Evolutionary conservation across 2,329 filamentous ascomycete species (phyloP), one percentile per base, ranked within the genome.

Genomic region (Grosmannia serpens): DNA sequence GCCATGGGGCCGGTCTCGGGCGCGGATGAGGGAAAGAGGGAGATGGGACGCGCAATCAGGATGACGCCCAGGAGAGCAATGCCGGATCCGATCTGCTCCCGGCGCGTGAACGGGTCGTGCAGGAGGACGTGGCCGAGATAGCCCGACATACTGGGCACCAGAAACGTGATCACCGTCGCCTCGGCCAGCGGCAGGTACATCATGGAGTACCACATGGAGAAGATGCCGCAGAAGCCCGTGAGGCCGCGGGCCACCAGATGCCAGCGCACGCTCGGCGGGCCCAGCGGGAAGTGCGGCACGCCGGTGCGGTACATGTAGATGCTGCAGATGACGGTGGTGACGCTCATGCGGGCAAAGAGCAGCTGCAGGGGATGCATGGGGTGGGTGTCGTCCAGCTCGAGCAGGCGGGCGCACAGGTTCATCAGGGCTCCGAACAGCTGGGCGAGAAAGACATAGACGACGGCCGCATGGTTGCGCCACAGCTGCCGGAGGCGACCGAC

Each of bases 91-190:
- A 92, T 75, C 68, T 90, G 87, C 69, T 95, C 89, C 47, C 81
- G 81, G 27, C 83, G 78, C 2, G 88, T 89, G 68, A 92, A 96
- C 0, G 87, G 86, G 65, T 96, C 89, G 56, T 84, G 81, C 22
- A 85, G 72, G 44, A 91, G 72, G 58, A 91, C 75, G 41, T 87
- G 90, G 69, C 90, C 95, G 22, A 87, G 80, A 73, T 91, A 89
- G 59, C 88, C 89, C 24, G 89, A 82, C 7, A 95, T 77, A 17
- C 86, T 86, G 0, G 91, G 91, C 0, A 87, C 83, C 7, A 96
- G 78, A 68, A 96, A 96, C 10, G 89, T 94, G 57, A 96, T 86
- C 38, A 96, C 91, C 0, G 89, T 94, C 2, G 91, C 90, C 69
- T 96, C 91, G 20, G 89, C 87, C 2, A 96, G 78, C 0, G 89